Evolutionary conservation across 768 basidiomycete species (phyloP).

Genomic region (Candolleomyces aberdarensis): DNA sequence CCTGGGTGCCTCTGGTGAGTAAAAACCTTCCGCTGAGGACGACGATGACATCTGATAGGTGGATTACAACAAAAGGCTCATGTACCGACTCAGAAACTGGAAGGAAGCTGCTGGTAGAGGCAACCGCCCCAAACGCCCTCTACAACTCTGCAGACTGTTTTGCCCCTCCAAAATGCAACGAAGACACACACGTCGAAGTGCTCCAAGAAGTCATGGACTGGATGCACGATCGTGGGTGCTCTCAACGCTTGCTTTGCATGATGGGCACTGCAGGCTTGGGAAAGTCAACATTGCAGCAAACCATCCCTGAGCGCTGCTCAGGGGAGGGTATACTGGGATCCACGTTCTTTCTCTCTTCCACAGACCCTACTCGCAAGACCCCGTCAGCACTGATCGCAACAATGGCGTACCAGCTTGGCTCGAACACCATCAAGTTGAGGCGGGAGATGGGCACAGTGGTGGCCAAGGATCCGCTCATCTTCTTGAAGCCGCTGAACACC

Average conservation of each 20-base stretch:
- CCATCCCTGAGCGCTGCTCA: constrained; percentile 5
- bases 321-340: constrained; percentile 2
- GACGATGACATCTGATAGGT: neutral
- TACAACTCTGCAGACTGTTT: constrained; percentile 2
- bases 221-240: neutral
- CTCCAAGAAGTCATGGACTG: constrained; percentile 1
- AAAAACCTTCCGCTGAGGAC: neutral
- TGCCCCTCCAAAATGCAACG: constrained; percentile 9
- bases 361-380: constrained; percentile 2
- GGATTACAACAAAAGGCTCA: neutral
- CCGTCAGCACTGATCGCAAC: constrained; percentile 6
- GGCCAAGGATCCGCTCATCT: neutral
- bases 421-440: neutral
- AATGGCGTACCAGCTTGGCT: constrained; percentile 10
- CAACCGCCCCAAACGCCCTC: neutral
- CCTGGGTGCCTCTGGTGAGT: no score
- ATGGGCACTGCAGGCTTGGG: neutral
- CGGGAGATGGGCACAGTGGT: neutral
- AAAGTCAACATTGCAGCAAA: constrained; percentile 8
- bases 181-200: constrained; percentile 3
- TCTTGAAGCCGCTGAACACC: neutral
- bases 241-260: neutral
- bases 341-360: constrained; percentile 10
- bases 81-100: neutral
- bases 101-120: neutral